Evolutionary conservation across 2,329 filamentous ascomycete genomes (phyloP).

Genomic region (Ustilaginoidea virens): DNA sequence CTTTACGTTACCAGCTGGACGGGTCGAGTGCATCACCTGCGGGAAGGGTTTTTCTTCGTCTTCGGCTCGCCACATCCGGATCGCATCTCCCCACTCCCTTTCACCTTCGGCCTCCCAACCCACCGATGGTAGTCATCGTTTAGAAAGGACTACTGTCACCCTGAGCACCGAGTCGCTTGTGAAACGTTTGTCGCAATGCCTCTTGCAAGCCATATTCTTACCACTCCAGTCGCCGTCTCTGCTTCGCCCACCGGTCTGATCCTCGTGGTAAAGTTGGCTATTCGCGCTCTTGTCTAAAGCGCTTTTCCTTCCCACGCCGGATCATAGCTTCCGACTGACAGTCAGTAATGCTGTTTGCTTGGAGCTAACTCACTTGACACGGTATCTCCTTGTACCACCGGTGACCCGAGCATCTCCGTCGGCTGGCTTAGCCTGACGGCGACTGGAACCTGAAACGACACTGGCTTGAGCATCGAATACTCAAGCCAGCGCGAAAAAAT

Average conservation of each 20-base stretch:
- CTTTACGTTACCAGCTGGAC: conserved; percentile 2
- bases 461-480: conserved; percentile 14
- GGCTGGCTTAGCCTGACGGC: conserved; percentile 36
- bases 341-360: conserved; percentile 19
- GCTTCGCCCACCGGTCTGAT: conserved; percentile 44
- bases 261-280: conserved; percentile 35
- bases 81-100: not conserved
- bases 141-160: conserved; percentile 14
- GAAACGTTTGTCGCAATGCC: conserved; percentile 36
- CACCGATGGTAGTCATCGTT: conserved; percentile 19
- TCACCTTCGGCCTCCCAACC: conserved; percentile 3
- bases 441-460: conserved; percentile 30
- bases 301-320: conserved; percentile 19
- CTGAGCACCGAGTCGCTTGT: conserved; percentile 9
- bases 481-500: conserved; percentile 11
- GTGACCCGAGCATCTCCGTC: conserved; percentile 27
- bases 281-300: conserved; percentile 27
- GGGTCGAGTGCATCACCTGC: conserved; percentile 2
- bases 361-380: conserved; percentile 22
- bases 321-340: conserved; percentile 22
- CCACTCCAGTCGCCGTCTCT: conserved; percentile 47
- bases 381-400: conserved; percentile 15
- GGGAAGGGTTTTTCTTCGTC: not conserved
- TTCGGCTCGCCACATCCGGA: conserved; percentile 1
- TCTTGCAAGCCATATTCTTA: conserved; percentile 33